Conservation (phyloP, 352 stramenopile genomes). For the Porosira glacialis region DNA sequence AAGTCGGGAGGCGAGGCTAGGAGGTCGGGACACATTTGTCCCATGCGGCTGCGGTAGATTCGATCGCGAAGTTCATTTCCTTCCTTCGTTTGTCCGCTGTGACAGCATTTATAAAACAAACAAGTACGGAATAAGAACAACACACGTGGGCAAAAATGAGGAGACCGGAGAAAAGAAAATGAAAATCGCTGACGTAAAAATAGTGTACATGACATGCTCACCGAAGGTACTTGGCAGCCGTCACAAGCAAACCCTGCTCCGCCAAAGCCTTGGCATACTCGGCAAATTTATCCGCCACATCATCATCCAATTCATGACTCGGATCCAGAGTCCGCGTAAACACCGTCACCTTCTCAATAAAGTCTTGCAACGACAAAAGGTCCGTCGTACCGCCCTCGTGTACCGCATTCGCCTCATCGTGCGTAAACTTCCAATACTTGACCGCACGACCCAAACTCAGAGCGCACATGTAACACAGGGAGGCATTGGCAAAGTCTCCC, state of each 20-base stretch:
- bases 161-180: too few species aligned
- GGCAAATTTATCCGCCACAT: constrained; percentile 87
- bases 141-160: too few species aligned
- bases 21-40: constrained; percentile 37
- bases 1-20: constrained; percentile 67
- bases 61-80: constrained; percentile 66
- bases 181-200: too few species aligned
- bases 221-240: constrained; percentile 89
- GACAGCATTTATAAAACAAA: too few species aligned
- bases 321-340: constrained; percentile 84
- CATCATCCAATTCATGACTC: constrained; percentile 84
- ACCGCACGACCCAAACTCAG: constrained; percentile 80
- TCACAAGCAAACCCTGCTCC: constrained; percentile 87
- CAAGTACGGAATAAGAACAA: too few species aligned
- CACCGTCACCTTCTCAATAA: constrained; percentile 95
- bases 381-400: constrained; percentile 55
- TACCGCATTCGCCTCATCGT: too few species aligned
- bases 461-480: constrained; percentile 96
- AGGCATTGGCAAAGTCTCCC: constrained; percentile 87
- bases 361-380: constrained; percentile 88
- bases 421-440: constrained; percentile 88
- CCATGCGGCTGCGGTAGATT: constrained; percentile 71
- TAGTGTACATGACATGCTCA: too few species aligned
- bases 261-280: constrained; percentile 89
- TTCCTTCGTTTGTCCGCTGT: constrained; percentile 45